These are phyloP conservation scores for Monilinia vaccinii-corymbosi DNA, from an alignment of 2,329 filamentous ascomycete genomes.

Conservation along the genomic window DNA sequence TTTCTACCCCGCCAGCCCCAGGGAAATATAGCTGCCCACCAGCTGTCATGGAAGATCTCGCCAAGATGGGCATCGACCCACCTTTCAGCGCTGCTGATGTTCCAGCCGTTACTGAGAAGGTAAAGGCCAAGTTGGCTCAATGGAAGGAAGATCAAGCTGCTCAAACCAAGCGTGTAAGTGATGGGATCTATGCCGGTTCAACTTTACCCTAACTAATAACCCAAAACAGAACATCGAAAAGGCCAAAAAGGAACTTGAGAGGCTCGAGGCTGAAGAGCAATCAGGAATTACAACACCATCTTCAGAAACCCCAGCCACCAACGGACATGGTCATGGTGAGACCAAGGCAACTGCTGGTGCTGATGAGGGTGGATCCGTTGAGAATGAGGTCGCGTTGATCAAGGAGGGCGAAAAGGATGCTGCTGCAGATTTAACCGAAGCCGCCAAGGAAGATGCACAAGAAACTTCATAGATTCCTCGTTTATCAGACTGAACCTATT, in stretches of 20 bases:
- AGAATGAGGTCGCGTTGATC: constrained; percentile 23
- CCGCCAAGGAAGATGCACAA: constrained; percentile 46
- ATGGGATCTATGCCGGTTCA: not conserved
- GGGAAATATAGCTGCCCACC: constrained; percentile 78
- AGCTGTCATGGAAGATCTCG: constrained; percentile 84
- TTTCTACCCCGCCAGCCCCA: constrained; percentile 34
- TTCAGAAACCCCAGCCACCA: constrained; percentile 38
- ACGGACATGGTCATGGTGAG: constrained; percentile 42
- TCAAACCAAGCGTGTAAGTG: constrained; percentile 80
- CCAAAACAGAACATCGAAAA: constrained; percentile 79
- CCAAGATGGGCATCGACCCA: constrained; percentile 74
- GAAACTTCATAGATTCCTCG: not conserved
- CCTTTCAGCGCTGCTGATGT: constrained; percentile 82
- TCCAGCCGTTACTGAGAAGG: constrained; percentile 70
- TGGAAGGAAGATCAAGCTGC: constrained; percentile 87
- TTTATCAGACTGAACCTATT: not conserved
- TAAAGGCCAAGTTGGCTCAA: constrained; percentile 80
- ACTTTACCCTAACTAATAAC: constrained; percentile 28
- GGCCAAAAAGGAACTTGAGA: constrained; percentile 90
- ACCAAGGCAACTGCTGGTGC: constrained; percentile 31
- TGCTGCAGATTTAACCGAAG: constrained; percentile 49
- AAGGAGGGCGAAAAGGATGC: constrained; percentile 51
- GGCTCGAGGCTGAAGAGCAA: constrained; percentile 62
- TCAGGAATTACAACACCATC: constrained; percentile 29
- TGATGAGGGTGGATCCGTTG: constrained; percentile 24